These are phyloP conservation scores for Verticillium zaregamsianum DNA, from an alignment of 2,329 filamentous ascomycete species.

Conservation along the genomic window DNA sequence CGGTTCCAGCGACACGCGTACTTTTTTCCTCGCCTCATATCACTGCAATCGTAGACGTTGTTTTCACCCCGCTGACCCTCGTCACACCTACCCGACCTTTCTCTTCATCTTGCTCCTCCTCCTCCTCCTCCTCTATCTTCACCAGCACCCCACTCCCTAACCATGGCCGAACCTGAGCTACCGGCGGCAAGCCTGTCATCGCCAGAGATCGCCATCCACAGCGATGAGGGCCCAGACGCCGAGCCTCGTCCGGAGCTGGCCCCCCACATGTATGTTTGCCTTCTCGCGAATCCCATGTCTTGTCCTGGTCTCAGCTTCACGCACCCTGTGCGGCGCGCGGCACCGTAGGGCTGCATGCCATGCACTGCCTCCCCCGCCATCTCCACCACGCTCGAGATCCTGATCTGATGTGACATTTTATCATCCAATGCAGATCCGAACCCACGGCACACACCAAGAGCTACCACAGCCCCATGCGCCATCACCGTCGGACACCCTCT, in stretches of 20 bases:
- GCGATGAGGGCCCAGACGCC: constrained; percentile 2
- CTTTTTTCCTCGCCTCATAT: background rate
- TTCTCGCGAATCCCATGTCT: constrained; percentile 4
- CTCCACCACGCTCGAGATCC: constrained; percentile 1
- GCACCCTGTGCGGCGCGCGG: constrained; percentile 1
- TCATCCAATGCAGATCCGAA: constrained; percentile 9
- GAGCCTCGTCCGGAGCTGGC: constrained; percentile 25
- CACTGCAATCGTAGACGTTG: background rate
- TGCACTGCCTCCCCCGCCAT: constrained; percentile 14
- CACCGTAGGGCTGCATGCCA: constrained; percentile 4
- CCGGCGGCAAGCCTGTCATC: constrained; percentile 5
- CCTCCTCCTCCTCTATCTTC: background rate
- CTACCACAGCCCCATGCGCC: constrained; percentile 51
- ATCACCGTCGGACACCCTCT: constrained; percentile 54
- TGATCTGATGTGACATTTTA: background rate
- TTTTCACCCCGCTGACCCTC: background rate
- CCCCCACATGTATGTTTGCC: constrained; percentile 37
- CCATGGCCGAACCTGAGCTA: constrained; percentile 8
- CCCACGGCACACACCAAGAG: constrained; percentile 18
- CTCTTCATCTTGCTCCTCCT: background rate
- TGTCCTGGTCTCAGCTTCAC: background rate
- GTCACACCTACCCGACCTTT: background rate
- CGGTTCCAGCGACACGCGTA: background rate
- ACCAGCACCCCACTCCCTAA: background rate
- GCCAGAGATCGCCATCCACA: constrained; percentile 12